Percentiles rank a stretch among this genome's conserved stretches.
These are phyloP conservation scores for Silene vulgaris DNA, from an alignment of 179 eudicot genomes.

Conservation along the genomic window DNA sequence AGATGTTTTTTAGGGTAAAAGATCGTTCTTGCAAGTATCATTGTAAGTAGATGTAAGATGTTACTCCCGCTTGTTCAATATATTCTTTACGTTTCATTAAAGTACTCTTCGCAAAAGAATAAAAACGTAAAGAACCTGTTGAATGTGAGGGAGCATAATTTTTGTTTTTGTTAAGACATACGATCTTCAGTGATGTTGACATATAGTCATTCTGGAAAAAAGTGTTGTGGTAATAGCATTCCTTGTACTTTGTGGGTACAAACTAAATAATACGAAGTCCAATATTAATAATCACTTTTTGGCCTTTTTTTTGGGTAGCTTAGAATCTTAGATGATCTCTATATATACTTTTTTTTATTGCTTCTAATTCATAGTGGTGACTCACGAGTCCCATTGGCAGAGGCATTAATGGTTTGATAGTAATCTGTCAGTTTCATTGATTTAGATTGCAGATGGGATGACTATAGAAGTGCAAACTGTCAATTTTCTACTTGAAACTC, in stretches of 20 bases:
- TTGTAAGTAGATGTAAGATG: neutral
- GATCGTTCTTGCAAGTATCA: neutral
- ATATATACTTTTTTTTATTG: neutral
- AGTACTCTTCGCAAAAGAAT: no score
- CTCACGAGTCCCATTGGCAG: neutral
- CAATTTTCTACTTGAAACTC: conserved; percentile 88
- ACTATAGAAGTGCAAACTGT: conserved; percentile 80
- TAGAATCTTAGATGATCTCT: neutral
- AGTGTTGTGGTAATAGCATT: neutral
- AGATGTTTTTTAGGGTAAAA: neutral
- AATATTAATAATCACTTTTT: neutral
- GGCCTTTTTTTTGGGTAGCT: neutral
- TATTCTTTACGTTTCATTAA: no score
- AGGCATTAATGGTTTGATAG: neutral
- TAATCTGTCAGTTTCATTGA: conserved; percentile 26
- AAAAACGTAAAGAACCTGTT: no score
- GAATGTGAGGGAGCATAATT: neutral
- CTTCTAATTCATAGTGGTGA: conserved; percentile 1
- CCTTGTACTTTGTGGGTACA: neutral
- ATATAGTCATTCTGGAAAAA: neutral
- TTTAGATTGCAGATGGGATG: conserved; percentile 99
- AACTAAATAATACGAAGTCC: neutral
- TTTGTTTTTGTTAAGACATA: neutral
- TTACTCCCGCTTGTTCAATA: no score
- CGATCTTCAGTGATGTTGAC: neutral